A percentile compares a stretch with the other conserved stretches of the same genome.
These are phyloP conservation scores for Malus orientalis DNA, from an alignment of 306 rosid species.

Conservation along the genomic window DNA sequence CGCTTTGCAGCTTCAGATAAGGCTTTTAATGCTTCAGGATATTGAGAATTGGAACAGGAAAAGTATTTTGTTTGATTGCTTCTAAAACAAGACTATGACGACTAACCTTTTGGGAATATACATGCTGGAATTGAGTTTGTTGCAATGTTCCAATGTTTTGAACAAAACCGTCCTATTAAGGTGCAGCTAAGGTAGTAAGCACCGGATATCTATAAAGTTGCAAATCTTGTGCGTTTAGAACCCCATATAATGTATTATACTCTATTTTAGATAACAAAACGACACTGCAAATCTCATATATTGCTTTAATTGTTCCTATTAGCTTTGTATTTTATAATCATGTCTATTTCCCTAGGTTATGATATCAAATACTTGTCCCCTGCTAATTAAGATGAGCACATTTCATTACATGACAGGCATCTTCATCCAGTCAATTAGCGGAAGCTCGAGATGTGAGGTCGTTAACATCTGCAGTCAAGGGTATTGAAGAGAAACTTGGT, in stretches of 20 bases:
- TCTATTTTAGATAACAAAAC: neutral
- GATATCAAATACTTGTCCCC: neutral
- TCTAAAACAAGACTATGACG: neutral
- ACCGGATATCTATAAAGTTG: neutral
- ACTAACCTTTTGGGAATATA: neutral
- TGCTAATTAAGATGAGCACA: constrained; percentile 5
- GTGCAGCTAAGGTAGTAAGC: too few relatives aligned
- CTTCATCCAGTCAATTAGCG: constrained; percentile 30
- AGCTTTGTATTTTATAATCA: neutral
- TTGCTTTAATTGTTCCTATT: neutral
- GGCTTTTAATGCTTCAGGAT: neutral
- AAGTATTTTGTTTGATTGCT: neutral
- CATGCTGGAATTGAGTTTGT: neutral
- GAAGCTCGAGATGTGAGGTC: constrained; percentile 58
- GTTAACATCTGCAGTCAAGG: constrained; percentile 43
- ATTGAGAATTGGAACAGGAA: neutral
- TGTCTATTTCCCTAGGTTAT: neutral
- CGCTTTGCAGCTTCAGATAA: neutral
- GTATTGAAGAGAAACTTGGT: constrained; percentile 49
- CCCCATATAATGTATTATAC: neutral
- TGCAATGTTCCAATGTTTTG: neutral
- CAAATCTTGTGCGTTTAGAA: neutral
- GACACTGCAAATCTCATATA: neutral
- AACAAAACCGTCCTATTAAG: neutral
- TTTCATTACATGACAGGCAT: constrained; percentile 30